Percentiles rank a stretch among this genome's conserved stretches.
Evolutionary conservation across 495 filamentous ascomycete species (phyloP).

Genomic region (Antarctomyces pellizariae): DNA sequence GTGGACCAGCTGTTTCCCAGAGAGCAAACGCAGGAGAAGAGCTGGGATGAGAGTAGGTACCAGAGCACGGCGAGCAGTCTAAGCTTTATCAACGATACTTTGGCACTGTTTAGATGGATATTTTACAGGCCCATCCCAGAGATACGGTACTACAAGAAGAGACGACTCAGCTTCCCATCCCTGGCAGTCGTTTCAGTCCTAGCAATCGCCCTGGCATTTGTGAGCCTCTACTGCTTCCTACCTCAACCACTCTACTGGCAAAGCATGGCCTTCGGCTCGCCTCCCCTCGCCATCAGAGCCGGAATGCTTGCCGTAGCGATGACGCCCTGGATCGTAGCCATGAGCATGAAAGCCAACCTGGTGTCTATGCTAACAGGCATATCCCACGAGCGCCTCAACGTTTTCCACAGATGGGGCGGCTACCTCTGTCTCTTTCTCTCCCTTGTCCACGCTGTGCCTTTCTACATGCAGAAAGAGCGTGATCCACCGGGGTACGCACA

Average conservation of each 20-base stretch:
- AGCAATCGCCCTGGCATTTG: constrained; percentile 39
- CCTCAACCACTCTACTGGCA: constrained; percentile 69
- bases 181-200: constrained; percentile 42
- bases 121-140: constrained; percentile 68
- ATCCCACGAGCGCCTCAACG: constrained; percentile 77
- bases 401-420: constrained; percentile 82
- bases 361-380: constrained; percentile 73
- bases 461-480: constrained; percentile 73
- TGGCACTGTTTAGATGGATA: constrained; percentile 60
- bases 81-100: constrained; percentile 42
- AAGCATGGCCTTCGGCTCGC: constrained; percentile 64
- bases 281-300: constrained; percentile 67
- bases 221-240: constrained; percentile 58
- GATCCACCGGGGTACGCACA: constrained; percentile 44
- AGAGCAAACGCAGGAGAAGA: constrained; percentile 26
- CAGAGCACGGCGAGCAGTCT: constrained; percentile 48
- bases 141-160: constrained; percentile 31
- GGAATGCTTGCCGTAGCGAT: constrained; percentile 89
- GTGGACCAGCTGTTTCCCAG: constrained; percentile 44
- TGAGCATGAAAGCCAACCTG: constrained; percentile 79
- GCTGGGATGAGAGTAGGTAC: constrained; percentile 23
- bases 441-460: constrained; percentile 66
- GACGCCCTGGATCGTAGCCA: constrained; percentile 80
- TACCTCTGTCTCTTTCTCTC: constrained; percentile 69
- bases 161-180: constrained; percentile 52